Conservation (phyloP, 169 alveolate species). For the Fabrea salina region DNA sequence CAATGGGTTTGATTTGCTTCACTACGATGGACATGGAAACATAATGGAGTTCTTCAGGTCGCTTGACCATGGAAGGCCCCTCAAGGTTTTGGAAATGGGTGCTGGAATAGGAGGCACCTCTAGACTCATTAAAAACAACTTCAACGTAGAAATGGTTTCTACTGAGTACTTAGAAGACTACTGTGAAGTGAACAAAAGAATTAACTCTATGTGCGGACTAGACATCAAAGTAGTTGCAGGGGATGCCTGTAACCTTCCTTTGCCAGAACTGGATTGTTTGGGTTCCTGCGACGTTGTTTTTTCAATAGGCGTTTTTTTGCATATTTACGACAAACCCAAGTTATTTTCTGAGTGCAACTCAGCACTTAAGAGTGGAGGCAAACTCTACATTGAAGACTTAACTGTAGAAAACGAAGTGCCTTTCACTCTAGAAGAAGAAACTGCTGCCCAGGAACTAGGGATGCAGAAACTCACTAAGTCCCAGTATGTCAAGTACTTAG, state of each 20-base stretch:
- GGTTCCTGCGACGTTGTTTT: background rate
- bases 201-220: background rate
- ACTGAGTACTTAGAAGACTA: background rate
- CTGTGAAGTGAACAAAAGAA: background rate
- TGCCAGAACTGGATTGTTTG: background rate
- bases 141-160: background rate
- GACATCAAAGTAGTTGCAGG: background rate
- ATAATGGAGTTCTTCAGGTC: background rate
- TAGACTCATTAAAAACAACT: background rate
- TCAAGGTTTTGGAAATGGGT: background rate
- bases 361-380: background rate
- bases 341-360: background rate
- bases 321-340: background rate
- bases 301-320: background rate
- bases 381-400: background rate
- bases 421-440: background rate
- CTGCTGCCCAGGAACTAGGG: background rate
- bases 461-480: background rate
- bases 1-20: background rate
- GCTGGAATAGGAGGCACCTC: background rate
- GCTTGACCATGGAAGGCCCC: background rate
- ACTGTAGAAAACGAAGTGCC: background rate
- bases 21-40: background rate
- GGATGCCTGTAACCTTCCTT: background rate
- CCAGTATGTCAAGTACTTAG: background rate